Evolutionary conservation across 345 rosid species (phyloP).

Genomic region (Melaleuca quinquenervia): DNA sequence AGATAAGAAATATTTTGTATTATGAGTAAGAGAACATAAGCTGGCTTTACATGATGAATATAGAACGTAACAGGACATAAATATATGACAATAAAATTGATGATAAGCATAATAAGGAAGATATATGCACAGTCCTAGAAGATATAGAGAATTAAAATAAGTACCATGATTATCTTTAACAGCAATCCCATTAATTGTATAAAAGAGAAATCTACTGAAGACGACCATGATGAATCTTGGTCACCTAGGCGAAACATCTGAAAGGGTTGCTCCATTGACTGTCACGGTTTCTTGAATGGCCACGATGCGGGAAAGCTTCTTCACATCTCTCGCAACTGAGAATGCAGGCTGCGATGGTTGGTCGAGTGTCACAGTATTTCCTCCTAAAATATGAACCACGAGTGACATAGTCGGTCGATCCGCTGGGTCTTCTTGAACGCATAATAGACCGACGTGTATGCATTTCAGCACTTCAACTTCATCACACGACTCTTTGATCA

Average conservation of each 20-base stretch:
- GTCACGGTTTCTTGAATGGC: not conserved
- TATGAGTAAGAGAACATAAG: no score
- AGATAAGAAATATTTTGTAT: no score
- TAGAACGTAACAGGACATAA: not conserved
- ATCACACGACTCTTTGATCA: not conserved
- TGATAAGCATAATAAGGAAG: not conserved
- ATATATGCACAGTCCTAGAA: not conserved
- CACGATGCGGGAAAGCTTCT: not conserved
- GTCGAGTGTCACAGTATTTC: not conserved
- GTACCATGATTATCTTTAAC: not conserved
- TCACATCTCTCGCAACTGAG: not conserved
- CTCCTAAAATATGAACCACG: not conserved
- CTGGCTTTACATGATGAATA: no score
- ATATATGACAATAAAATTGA: not conserved
- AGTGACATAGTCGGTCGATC: not conserved
- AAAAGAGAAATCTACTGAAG: not conserved
- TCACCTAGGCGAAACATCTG: not conserved
- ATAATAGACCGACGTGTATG: not conserved
- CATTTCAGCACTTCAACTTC: not conserved
- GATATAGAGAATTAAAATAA: no score
- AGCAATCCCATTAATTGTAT: not conserved
- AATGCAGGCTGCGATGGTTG: conserved; percentile 16
- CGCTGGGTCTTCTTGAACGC: not conserved
- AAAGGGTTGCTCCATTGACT: not conserved
- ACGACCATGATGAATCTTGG: not conserved